A percentile compares a stretch with the other conserved stretches of the same genome.
These are phyloP conservation scores for Panaeolus cyanescens DNA, from an alignment of 768 basidiomycete genomes.

Conservation along the genomic window DNA sequence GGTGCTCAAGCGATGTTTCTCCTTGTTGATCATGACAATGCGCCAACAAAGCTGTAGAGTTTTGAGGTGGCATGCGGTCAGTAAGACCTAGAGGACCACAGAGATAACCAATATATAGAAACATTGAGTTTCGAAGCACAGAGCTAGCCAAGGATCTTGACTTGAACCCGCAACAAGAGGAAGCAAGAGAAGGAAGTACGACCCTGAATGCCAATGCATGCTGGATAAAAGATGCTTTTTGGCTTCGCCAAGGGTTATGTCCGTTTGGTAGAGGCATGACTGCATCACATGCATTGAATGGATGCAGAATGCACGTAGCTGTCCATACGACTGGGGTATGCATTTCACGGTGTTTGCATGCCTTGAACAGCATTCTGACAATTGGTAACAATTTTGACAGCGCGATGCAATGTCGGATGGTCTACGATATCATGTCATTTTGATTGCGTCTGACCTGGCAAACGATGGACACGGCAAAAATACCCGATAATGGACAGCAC, in stretches of 20 bases:
- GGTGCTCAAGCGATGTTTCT: background rate
- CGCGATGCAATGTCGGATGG: background rate
- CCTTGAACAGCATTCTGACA: background rate
- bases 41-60: background rate
- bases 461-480: background rate
- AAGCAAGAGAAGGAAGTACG: no score
- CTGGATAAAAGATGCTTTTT: background rate
- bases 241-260: background rate
- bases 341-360: background rate
- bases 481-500: background rate
- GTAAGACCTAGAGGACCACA: no score
- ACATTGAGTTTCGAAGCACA: background rate
- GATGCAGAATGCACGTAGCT: background rate
- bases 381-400: background rate
- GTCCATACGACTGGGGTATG: background rate
- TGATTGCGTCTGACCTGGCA: background rate
- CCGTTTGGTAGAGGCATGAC: background rate
- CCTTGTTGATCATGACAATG: background rate
- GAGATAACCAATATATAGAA: no score
- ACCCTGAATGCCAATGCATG: background rate
- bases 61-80: background rate
- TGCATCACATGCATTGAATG: background rate
- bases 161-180: no score
- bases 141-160: background rate
- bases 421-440: background rate